Base-by-base conservation (phyloP, 179 eudicot genomes). In the Pouteria campechiana region DNA sequence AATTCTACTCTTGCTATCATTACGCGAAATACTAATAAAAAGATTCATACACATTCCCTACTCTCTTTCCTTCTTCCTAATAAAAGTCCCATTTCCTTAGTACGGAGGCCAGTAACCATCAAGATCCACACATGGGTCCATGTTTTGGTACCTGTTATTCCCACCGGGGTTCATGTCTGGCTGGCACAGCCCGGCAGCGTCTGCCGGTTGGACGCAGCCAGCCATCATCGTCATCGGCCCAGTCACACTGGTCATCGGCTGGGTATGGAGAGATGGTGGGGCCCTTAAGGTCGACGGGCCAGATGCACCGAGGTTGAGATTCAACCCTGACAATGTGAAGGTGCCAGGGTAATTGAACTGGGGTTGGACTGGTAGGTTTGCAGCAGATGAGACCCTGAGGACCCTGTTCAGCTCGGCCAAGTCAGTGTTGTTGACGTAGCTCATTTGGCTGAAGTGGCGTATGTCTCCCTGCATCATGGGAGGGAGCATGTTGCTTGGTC, bases 101-200 rank as follows among this genome's bases (percentile, higher is more conserved):
- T n/a, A n/a, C n/a, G n/a, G n/a, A n/a, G n/a, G 50, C 59, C 93
- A 82, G 46, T 78, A 82, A 32, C 62, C 64, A 32, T 82, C 93
- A 28, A 73, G 72, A 17, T 82, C 93, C 44, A 60, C 72, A 44
- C 86, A 72, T 32, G 67, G 69, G 3, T 78, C 86, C 71, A 78
- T 74, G 37, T 41, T 60, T 58, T 68, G 56, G 48, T 34, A 75
- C 59, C 87, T 65, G 39, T 45, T 58, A 14, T 25, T 33, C n/a
- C 60, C 64, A 31, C 63, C 41, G 28, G 44, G 57, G 41, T 48
- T 68, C 69, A 63, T 66, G 6, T 63, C 72, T 6, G 48, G 37
- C 12, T 45, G 63, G 1, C 68, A 70, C 52, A 59, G 72, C 0
- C 70, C 75, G 31, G 55, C 34, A 7, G 33, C 54, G 24, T 38